A percentile compares a stretch with the other conserved stretches of the same genome.
Conservation (phyloP, 129 eudicot genomes). For the Centaurea solstitialis region DNA sequence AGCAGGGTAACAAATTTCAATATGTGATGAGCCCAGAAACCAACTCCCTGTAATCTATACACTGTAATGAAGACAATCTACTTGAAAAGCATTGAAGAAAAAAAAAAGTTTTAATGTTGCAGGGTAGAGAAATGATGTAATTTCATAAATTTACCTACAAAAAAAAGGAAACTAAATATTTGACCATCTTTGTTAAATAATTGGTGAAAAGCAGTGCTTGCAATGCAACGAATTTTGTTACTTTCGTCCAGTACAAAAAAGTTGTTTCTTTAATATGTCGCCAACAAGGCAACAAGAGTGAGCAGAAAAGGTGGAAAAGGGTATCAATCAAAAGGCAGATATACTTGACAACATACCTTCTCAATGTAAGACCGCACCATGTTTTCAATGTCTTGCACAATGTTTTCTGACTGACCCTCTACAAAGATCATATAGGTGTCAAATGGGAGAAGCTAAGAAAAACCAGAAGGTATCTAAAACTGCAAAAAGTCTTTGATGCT, state of each 20-base stretch:
- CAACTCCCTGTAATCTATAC: neutral
- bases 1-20: constrained; percentile 14
- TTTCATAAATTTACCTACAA: neutral
- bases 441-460: constrained; percentile 12
- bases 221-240: neutral
- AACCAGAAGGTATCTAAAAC: constrained; percentile 1
- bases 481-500: constrained; percentile 1
- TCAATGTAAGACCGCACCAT: constrained; percentile 94
- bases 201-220: constrained; percentile 2
- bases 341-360: constrained; percentile 54
- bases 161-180: neutral
- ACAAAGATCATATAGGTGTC: constrained; percentile 13
- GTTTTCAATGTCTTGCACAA: constrained; percentile 88
- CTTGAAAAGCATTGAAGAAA: neutral
- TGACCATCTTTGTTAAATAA: neutral
- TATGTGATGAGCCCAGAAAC: constrained; percentile 15
- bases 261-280: constrained; percentile 4
- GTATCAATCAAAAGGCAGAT: neutral
- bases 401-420: constrained; percentile 92
- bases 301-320: neutral
- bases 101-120: constrained; percentile 7
- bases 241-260: neutral
- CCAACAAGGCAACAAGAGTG: neutral
- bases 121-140: constrained; percentile 15
- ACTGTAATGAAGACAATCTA: neutral